These are phyloP conservation scores for Trichoderma asperellum DNA, from an alignment of 2,329 filamentous ascomycete species.

Conservation along the genomic window DNA sequence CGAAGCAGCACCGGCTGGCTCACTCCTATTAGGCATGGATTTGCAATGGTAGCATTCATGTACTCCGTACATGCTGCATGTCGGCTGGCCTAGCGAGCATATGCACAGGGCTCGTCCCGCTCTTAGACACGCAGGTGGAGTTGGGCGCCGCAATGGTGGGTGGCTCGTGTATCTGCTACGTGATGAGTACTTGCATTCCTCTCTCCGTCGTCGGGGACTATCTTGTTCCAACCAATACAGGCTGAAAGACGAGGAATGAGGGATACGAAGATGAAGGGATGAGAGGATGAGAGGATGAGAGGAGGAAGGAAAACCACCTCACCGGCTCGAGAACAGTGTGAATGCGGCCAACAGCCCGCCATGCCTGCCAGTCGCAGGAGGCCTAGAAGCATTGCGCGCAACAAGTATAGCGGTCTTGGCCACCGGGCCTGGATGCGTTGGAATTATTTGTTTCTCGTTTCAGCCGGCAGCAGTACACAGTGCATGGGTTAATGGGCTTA, in stretches of 20 bases:
- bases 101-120: conserved; percentile 22
- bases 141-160: conserved; percentile 7
- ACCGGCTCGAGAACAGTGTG: background rate
- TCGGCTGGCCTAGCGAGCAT: conserved; percentile 4
- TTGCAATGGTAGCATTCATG: background rate
- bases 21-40: background rate
- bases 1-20: background rate
- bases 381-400: background rate
- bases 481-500: background rate
- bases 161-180: background rate
- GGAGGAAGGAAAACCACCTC: background rate
- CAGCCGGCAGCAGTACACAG: background rate
- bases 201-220: background rate
- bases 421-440: background rate
- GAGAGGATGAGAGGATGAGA: background rate
- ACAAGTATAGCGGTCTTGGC: background rate
- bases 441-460: background rate
- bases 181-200: background rate
- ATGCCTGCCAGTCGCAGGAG: conserved; percentile 7
- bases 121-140: conserved; percentile 16
- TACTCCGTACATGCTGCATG: conserved; percentile 6
- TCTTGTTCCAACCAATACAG: background rate
- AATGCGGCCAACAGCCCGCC: background rate
- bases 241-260: background rate
- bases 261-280: background rate